Conservation (phyloP, 768 basidiomycete species). For the Sarcomyxa edulis region DNA sequence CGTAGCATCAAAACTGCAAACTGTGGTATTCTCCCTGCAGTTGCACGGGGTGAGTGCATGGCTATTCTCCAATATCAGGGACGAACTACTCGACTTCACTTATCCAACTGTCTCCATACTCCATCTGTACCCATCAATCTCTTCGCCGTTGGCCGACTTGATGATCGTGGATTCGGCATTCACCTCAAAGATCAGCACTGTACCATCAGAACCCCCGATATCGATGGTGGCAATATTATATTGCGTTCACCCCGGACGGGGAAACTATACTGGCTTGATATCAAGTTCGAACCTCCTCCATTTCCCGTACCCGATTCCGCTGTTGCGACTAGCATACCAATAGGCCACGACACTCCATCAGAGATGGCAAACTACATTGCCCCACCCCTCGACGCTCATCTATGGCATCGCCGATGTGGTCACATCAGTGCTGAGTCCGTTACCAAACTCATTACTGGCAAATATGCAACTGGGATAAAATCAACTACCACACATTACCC, state of each 20-base stretch:
- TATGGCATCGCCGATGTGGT: constrained; percentile 21
- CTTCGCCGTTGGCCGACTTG: constrained; percentile 14
- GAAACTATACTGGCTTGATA: background rate
- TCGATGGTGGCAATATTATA: background rate
- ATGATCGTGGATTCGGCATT: constrained; percentile 6
- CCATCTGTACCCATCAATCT: constrained; percentile 19
- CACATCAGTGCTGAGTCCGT: constrained; percentile 17
- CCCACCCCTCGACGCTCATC: constrained; percentile 5
- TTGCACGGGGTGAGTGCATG: constrained; percentile 11
- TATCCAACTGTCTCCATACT: constrained; percentile 18
- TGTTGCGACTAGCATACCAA: no score
- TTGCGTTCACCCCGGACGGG: no score
- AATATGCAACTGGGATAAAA: constrained; percentile 12
- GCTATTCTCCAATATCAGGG: constrained; percentile 5
- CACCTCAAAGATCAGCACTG: constrained; percentile 3
- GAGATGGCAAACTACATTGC: constrained; percentile 1
- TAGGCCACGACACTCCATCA: background rate
- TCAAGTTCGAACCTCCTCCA: background rate
- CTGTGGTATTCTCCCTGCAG: constrained; percentile 7
- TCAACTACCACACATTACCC: constrained; percentile 5
- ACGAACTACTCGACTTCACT: constrained; percentile 1
- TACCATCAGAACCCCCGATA: constrained; percentile 6
- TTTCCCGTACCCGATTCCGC: background rate
- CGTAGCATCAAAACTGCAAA: constrained; percentile 14
- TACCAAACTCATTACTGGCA: constrained; percentile 9